These are phyloP conservation scores for Yamadazyma nakazawae DNA, from an alignment of 805 yeast genomes.

Conservation along the genomic window DNA sequence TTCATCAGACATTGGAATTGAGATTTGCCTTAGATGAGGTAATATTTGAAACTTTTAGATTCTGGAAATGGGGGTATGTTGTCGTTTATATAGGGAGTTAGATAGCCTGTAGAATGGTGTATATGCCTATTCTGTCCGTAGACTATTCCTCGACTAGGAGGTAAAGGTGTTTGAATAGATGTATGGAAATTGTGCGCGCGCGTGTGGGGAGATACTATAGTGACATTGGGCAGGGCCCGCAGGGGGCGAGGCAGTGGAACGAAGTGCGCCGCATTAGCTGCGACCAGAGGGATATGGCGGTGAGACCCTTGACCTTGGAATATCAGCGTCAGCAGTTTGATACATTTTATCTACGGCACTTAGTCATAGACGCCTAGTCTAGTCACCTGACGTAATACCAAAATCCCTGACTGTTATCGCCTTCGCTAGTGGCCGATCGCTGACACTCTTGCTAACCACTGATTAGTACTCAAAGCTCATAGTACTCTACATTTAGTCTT, in stretches of 20 bases:
- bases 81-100: neutral
- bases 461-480: too few relatives aligned
- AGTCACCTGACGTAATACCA: too few relatives aligned
- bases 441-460: too few relatives aligned
- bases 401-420: too few relatives aligned
- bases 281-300: too few relatives aligned
- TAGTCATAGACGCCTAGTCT: too few relatives aligned
- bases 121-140: neutral
- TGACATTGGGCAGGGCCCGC: neutral
- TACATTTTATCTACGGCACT: too few relatives aligned
- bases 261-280: neutral
- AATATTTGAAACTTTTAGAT: neutral
- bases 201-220: neutral
- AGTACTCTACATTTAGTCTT: neutral
- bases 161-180: neutral
- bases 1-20: conserved; percentile 5
- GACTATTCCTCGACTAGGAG: neutral
- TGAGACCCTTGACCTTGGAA: too few relatives aligned
- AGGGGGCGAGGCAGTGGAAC: neutral
- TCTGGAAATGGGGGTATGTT: neutral
- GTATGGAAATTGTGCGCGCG: neutral
- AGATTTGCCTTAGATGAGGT: neutral
- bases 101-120: neutral
- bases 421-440: too few relatives aligned
- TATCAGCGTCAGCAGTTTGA: too few relatives aligned